Evolutionary conservation across 1,284 basidiomycete species (phyloP), one percentile per base, ranked within the genome.

Genomic region (Anthracocystis panici-leucophaei): DNA sequence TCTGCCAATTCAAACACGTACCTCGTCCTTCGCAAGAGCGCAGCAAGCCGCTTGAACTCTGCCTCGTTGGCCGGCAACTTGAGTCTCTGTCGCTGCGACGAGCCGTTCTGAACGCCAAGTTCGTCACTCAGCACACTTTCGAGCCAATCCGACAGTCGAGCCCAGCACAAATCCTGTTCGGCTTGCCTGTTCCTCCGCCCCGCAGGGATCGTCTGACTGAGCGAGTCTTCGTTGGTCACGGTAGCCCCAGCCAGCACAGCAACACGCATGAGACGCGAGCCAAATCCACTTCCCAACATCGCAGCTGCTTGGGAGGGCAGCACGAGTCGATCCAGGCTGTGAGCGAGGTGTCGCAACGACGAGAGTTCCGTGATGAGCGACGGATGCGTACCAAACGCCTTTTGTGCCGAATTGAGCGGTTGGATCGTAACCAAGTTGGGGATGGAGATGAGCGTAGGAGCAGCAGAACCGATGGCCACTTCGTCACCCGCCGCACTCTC

Each of bases 251-350:
- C 57, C 5, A 76, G 54, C 31, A 76, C 65, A 6, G 74, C 68
- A 2, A 76, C 59, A n/a, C 74, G 68, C 74, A 72, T 72, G 20
- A 76, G 31, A 3, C 74, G 49, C 14, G 74, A 57, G 14, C 74
- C 69, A 21, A 76, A 72, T 1, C 61, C 65, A 16, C 61, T 58
- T 18, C 68, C 74, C 3, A 76, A 53, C 64, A 76, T 71, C 16
- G 73, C 70, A 14, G 76, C 76, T 8, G 75, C 65, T 54, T 78
- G 76, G 9, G 76, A 78, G 2, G 76, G 76, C 38, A 78, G 51
- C 23, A 66, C 62, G 3, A 78, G 70, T 1, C 68, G 61, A 27
- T 75, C 76, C 27, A 78, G n/a, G 46, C 68, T 69, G 33, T 69
- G 67, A 5, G 73, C 76, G 0, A 78, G 70, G 35, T 75, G 73